These are phyloP conservation scores for Penicillium polonicum DNA, from an alignment of 2,329 filamentous ascomycete genomes.

Conservation along the genomic window DNA sequence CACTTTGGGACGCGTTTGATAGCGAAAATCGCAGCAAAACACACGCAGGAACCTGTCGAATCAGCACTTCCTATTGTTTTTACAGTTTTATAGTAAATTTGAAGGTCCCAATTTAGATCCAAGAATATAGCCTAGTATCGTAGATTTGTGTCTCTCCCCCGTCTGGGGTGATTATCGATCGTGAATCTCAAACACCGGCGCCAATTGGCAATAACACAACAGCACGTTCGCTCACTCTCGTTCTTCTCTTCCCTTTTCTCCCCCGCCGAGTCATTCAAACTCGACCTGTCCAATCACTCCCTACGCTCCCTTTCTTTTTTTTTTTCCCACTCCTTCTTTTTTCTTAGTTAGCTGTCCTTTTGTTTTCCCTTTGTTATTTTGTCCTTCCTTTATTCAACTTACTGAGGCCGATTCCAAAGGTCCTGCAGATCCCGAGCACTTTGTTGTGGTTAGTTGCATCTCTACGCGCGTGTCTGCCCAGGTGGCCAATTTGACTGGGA, in stretches of 20 bases:
- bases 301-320: conserved; percentile 22
- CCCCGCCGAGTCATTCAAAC: conserved; percentile 37
- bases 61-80: not conserved
- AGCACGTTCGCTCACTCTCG: conserved; percentile 9
- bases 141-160: not conserved
- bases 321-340: conserved; percentile 1
- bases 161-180: not conserved
- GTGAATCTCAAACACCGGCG: conserved; percentile 22
- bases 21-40: not conserved
- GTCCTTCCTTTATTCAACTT: conserved; percentile 11
- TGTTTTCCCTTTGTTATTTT: conserved; percentile 7
- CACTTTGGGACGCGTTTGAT: conserved; percentile 8
- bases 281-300: conserved; percentile 24
- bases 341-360: conserved; percentile 11
- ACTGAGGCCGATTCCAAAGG: not conserved
- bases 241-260: conserved; percentile 30
- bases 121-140: not conserved
- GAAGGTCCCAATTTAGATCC: not conserved
- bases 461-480: conserved; percentile 16
- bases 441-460: conserved; percentile 15
- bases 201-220: conserved; percentile 19
- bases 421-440: conserved; percentile 15
- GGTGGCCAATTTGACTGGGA: conserved; percentile 13
- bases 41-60: conserved; percentile 1
- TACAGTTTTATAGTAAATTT: not conserved